Evolutionary conservation across 2,329 filamentous ascomycete species (phyloP).

Genomic region (Calonectria honghensis): DNA sequence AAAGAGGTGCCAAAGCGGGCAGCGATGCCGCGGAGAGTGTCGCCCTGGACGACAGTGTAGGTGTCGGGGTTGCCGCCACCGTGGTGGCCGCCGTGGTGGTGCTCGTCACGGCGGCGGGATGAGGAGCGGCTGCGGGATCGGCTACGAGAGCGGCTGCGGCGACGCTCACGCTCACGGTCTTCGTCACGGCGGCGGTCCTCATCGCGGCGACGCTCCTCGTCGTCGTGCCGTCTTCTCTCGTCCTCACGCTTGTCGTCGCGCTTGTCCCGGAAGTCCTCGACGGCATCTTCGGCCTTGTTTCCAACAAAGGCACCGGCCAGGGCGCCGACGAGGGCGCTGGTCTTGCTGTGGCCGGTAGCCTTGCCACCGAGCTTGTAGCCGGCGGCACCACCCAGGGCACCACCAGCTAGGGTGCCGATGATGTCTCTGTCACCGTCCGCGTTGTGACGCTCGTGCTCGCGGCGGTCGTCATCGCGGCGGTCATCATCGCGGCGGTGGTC

Average conservation of each 20-base stretch:
- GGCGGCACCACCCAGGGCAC: slow-evolving; percentile 63
- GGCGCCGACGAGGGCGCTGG: slow-evolving; percentile 61
- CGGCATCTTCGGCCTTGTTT: slow-evolving; percentile 64
- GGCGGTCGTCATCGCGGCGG: slow-evolving; percentile 2
- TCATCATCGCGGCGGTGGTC: not conserved
- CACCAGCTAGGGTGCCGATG: slow-evolving; percentile 63
- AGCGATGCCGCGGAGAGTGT: slow-evolving; percentile 64
- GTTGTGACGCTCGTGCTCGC: slow-evolving; percentile 39
- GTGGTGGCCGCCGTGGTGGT: slow-evolving; percentile 59
- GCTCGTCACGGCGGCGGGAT: slow-evolving; percentile 57
- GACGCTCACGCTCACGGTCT: not conserved
- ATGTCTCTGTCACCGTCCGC: slow-evolving; percentile 64
- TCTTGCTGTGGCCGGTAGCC: slow-evolving; percentile 55
- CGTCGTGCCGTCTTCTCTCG: slow-evolving; percentile 41
- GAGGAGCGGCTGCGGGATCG: slow-evolving; percentile 55
- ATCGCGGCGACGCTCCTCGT: slow-evolving; percentile 43
- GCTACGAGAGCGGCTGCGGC: slow-evolving; percentile 39
- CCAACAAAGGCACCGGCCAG: slow-evolving; percentile 64
- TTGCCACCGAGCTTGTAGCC: slow-evolving; percentile 63
- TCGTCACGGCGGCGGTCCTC: not conserved
- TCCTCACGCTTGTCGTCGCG: slow-evolving; percentile 59
- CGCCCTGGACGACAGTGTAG: slow-evolving; percentile 63
- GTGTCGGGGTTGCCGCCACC: slow-evolving; percentile 57
- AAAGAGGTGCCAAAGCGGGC: slow-evolving; percentile 57
- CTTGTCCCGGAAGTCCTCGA: slow-evolving; percentile 62